These are phyloP conservation scores for Tolypocladium ophioglossoides DNA, from an alignment of 2,329 filamentous ascomycete genomes.

Conservation along the genomic window DNA sequence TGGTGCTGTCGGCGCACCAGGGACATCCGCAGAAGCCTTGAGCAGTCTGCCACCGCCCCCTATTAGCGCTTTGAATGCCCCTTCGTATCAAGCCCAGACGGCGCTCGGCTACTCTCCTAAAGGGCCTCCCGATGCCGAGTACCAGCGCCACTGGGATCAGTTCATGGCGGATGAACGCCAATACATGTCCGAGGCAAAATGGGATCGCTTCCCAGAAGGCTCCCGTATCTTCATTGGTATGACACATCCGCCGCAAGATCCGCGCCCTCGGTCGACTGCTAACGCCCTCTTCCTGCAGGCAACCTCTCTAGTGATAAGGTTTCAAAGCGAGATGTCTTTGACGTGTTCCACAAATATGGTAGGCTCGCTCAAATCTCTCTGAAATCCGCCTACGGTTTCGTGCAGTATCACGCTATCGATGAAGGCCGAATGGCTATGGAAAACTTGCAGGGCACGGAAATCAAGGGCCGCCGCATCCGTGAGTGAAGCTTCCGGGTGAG, in stretches of 20 bases:
- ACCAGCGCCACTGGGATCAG: slow-evolving; percentile 58
- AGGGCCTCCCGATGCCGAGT: slow-evolving; percentile 29
- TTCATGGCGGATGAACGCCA: slow-evolving; percentile 64
- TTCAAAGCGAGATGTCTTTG: slow-evolving; percentile 87
- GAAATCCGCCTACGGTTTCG: slow-evolving; percentile 94
- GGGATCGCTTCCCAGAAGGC: slow-evolving; percentile 69
- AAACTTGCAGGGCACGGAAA: slow-evolving; percentile 66
- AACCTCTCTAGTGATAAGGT: slow-evolving; percentile 91
- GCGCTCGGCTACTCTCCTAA: slow-evolving; percentile 16
- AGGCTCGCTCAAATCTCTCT: slow-evolving; percentile 89
- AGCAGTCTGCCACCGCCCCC: slow-evolving; percentile 18
- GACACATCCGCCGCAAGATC: slow-evolving; percentile 19
- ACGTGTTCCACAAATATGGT: slow-evolving; percentile 78
- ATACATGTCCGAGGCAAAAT: slow-evolving; percentile 68
- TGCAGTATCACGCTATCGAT: slow-evolving; percentile 73
- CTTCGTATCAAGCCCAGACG: slow-evolving; percentile 18
- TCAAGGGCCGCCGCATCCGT: slow-evolving; percentile 92
- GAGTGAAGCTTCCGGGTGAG: slow-evolving; percentile 28
- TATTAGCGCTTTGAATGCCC: slow-evolving; percentile 18
- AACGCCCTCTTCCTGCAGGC: slow-evolving; percentile 37
- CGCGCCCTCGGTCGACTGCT: slow-evolving; percentile 8
- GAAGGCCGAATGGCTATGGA: slow-evolving; percentile 69
- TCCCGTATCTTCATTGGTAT: slow-evolving; percentile 74
- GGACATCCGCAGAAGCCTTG: slow-evolving; percentile 19
- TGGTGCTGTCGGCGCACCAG: slow-evolving; percentile 20